Evolutionary conservation across 1,139 yeast genomes (phyloP), one percentile per base, ranked within the genome.

Genomic region (Kazachstania sp.): DNA sequence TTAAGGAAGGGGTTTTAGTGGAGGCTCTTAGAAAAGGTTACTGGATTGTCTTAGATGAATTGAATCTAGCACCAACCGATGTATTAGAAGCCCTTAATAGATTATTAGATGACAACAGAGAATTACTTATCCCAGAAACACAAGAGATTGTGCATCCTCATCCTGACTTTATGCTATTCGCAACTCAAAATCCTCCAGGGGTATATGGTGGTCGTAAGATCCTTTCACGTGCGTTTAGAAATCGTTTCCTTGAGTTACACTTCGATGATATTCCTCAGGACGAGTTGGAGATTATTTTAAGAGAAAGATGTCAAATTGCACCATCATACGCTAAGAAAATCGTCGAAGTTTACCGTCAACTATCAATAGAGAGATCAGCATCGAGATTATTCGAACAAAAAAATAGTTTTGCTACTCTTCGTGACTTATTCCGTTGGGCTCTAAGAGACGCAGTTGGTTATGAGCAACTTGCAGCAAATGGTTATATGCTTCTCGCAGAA

Each of bases 181-280:
- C 99, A 1, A 92, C 99, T 0, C 99, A 94, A 62, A 94, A 94
- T 61, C 98, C 99, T 1, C 97, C 99, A 0, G 99, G 98, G 3
- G 67, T 92, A 29, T 94, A 94, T 58, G 98, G 98, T 56, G 98
- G 98, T 46, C 83, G 98, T 72, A 94, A 94, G 61, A 77, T 86
- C 37, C 74, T 94, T 38, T 88, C 97, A 0, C 76, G 97, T 57
- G 99, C 99, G 4, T 94, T 94, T 71, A 75, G 97, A 59, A 94
- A 94, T 64, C 79, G 99, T 70, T 94, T 94, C 65, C 72, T 94
- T 60, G 99, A 94, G 63, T 72, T 94, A 23, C 97, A 94, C 66
- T 94, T 90, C 60, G 98, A 92, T 60, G 98, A 94, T 61, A 94
- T 94, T 51, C 98, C 99, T 2, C 95, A 88, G 63, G 87, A 84